Evolutionary conservation across 73 alveolate species (phyloP), one percentile per base, ranked within the genome.

Genomic region (Symbiodinium natans): DNA sequence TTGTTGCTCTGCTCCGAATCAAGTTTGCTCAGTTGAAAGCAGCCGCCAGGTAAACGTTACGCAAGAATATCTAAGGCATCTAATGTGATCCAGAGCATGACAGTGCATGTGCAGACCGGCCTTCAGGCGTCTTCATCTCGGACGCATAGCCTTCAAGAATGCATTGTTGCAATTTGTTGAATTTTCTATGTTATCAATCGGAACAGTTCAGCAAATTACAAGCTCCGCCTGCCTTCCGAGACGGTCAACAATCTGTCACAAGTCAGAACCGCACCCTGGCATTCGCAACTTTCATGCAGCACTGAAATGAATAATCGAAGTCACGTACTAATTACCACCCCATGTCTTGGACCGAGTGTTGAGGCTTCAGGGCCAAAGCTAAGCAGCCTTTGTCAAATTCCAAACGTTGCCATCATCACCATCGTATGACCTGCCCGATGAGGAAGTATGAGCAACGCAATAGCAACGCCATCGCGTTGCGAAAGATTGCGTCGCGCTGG

Each of bases 361-460:
- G 75, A 56, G 17, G 31, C 29, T 36, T 29, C 40, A 21, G 40
- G 25, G 82, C 38, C 34, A 7, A 17, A 19, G 80, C 17, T 23
- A 19, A 7, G 23, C 38, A 31, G 82, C 93, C 93, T 88, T 88
- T 54, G 95, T 88, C 95, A 88, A n/a, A 34, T 88, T 88, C 95
- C 95, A 88, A 41, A 88, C 95, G 43, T 88, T 88, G 41, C 95
- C 95, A 63, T 88, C 95, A 40, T 88, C 95, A 23, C 95, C 95
- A 29, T 88, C 86, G 74, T 88, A 88, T 39, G 95, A 88, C 95
- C 95, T 88, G 29, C 38, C 36, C 38, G 39, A 19, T 19, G 21
- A 68, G 19, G 31, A 71, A 52, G 27, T n/a, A n/a, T 21, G 17
- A 21, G 75, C 83, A 71, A 71, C 63, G 63, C 63, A 48, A 10